A percentile compares a stretch with the other conserved stretches of the same genome.
phyloP scores from a whole-genome alignment of 2,329 filamentous ascomycete species.

The Alternaria gansuensis region DNA sequence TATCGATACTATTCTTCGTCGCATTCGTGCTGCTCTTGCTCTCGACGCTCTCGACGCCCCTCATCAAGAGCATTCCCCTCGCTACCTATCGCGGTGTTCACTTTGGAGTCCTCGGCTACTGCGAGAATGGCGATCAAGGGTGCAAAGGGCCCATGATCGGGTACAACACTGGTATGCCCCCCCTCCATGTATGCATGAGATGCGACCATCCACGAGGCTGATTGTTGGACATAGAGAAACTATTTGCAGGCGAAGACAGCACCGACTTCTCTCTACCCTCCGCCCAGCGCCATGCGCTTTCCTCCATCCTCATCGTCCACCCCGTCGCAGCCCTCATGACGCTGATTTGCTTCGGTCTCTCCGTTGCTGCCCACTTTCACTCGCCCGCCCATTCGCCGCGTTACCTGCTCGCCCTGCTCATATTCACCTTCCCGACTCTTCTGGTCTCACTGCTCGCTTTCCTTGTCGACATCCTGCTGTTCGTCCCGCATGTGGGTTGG shows the following conservation, averaged over 20 bases:
- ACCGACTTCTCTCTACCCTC: conserved; percentile 71
- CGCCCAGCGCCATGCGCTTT: conserved; percentile 73
- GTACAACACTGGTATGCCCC: conserved; percentile 78
- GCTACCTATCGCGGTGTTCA: conserved; percentile 77
- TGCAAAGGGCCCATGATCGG: conserved; percentile 83
- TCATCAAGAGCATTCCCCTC: conserved; percentile 85
- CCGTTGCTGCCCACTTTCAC: conserved; percentile 84
- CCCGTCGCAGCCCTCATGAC: conserved; percentile 88
- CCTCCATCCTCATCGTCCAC: conserved; percentile 89
- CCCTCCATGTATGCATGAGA: neutral
- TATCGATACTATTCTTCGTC: conserved; percentile 83
- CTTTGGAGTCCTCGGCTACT: conserved; percentile 95
- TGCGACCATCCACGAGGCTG: conserved; percentile 19
- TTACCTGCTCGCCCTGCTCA: conserved; percentile 84
- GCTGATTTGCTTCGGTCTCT: conserved; percentile 82
- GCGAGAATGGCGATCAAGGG: conserved; percentile 59
- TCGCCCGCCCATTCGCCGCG: conserved; percentile 86
- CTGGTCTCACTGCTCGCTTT: conserved; percentile 86
- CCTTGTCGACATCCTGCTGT: conserved; percentile 90
- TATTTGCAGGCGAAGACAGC: conserved; percentile 57
- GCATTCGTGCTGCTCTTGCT: conserved; percentile 88
- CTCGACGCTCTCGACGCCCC: conserved; percentile 88
- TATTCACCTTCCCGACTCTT: conserved; percentile 85
- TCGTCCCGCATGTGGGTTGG: conserved; percentile 93
- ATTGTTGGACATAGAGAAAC: conserved; percentile 53